Base-by-base conservation (phyloP, 1,284 basidiomycete species). In the Ceratobasidium sp. region DNA sequence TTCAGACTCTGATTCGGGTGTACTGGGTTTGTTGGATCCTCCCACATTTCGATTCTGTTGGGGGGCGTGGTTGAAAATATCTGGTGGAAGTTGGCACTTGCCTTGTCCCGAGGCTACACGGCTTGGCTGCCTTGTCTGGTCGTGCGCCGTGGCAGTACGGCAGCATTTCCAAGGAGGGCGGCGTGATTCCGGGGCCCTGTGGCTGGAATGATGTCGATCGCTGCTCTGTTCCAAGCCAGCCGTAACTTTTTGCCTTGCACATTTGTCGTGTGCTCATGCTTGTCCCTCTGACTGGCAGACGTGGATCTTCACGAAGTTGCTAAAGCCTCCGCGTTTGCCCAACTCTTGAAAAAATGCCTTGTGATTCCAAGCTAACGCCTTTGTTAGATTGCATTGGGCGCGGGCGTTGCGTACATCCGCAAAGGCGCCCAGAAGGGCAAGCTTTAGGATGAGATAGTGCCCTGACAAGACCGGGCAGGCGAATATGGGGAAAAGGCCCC, bases 401-500 rank as follows among this genome's bases (percentile, higher is more conserved):
- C 84, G 43, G 91, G 90, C 19, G 82, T 89, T 37, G 90, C 91
- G n/a, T 89, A 87, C 76, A 85, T 91, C 61, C 73, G 51, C 54
- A 87, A 85, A 81, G 90, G 88, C 81, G 79, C 82, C 19, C 85
- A 86, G 79, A 87, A 85, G 82, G 85, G 87, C 79, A 91, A 88
- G 82, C 80, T 91, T 79, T 91, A 82, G 83, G 1, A 9, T 43
- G n/a, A 29, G 61, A 25, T 44, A 29, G 43, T 22, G 25, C 61
- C 61, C 43, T 46, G 43, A 64, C 61, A 52, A 34, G 61, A n/a
- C 15, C 32, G n/a, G 57, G 15, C 57, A 37, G 7, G 15, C 11
- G 34, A 37, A 34, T n/a, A 34, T 57, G 54, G 29, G 25, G 22
- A 52, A 57, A 9, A 19, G 8, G 61, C n/a, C 17, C n/a, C 37